Conservation (phyloP, 2,329 filamentous ascomycete genomes). For the Kalmusia sp. region DNA sequence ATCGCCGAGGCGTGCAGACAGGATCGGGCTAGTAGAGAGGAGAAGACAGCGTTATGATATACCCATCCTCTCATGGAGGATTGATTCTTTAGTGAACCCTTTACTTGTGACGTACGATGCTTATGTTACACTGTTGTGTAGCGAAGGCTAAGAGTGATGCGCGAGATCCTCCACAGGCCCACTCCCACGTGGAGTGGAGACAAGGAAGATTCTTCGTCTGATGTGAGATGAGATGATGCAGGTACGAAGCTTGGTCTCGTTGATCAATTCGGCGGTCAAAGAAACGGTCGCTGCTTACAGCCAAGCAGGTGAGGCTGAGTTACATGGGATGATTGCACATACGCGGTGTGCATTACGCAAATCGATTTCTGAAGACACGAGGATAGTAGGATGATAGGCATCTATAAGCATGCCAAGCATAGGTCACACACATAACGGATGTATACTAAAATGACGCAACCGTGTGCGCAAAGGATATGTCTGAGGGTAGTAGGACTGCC, state of each 20-base stretch:
- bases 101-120: not conserved
- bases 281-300: not conserved
- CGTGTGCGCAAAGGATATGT: too few species aligned
- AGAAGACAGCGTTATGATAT: conserved; percentile 16
- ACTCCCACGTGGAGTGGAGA: conserved; percentile 10
- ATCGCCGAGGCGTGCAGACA: conserved; percentile 2
- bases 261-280: not conserved
- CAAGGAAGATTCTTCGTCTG: conserved; percentile 1
- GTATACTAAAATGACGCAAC: too few species aligned
- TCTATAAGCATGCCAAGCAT: too few species aligned
- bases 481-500: too few species aligned
- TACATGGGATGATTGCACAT: too few species aligned
- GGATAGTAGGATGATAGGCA: too few species aligned
- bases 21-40: not conserved
- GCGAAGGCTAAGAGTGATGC: too few species aligned
- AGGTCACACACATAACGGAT: too few species aligned
- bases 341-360: too few species aligned
- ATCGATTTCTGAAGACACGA: too few species aligned
- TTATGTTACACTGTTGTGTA: not conserved
- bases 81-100: not conserved
- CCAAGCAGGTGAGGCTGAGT: conserved; percentile 1
- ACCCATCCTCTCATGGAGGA: conserved; percentile 10
- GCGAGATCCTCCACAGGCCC: too few species aligned
- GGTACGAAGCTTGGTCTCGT: not conserved
- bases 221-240: conserved; percentile 5